Evolutionary conservation across 805 yeast species (phyloP).

Genomic region (Monosporozyma servazzii): DNA sequence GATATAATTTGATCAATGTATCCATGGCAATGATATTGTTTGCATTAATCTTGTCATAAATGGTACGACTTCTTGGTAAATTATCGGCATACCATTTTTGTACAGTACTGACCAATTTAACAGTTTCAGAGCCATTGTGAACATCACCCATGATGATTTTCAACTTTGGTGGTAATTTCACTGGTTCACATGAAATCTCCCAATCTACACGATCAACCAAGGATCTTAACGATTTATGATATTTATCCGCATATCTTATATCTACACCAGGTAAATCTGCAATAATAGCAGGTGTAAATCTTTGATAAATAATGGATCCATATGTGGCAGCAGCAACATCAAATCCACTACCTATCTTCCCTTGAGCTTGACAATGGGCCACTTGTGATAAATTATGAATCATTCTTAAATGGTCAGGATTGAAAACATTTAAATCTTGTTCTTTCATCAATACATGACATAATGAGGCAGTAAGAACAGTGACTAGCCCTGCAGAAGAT

Average conservation of each 20-base stretch:
- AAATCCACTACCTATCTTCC: slow-evolving; percentile 93
- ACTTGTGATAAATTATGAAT: slow-evolving; percentile 82
- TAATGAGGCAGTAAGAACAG: slow-evolving; percentile 67
- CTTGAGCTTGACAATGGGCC: slow-evolving; percentile 90
- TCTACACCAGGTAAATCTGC: slow-evolving; percentile 26
- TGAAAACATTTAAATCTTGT: slow-evolving; percentile 27
- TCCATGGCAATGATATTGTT: slow-evolving; percentile 52
- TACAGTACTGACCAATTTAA: slow-evolving; percentile 74
- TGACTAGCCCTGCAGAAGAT: slow-evolving; percentile 87
- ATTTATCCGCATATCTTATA: slow-evolving; percentile 12
- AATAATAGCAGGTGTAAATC: slow-evolving; percentile 57
- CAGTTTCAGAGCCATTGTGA: slow-evolving; percentile 87
- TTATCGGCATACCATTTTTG: slow-evolving; percentile 53
- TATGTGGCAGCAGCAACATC: slow-evolving; percentile 93
- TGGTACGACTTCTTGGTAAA: slow-evolving; percentile 39
- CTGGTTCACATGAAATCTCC: slow-evolving; percentile 47
- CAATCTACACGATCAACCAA: slow-evolving; percentile 44
- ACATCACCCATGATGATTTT: slow-evolving; percentile 88
- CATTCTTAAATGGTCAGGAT: slow-evolving; percentile 19
- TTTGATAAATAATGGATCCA: slow-evolving; percentile 75
- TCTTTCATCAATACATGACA: slow-evolving; percentile 35
- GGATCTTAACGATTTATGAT: slow-evolving; percentile 25
- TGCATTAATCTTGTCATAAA: slow-evolving; percentile 48
- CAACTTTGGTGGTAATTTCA: slow-evolving; percentile 60
- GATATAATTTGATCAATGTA: slow-evolving; percentile 28